These are phyloP conservation scores for Fusarium sp. DNA, from an alignment of 2,329 filamentous ascomycete genomes.

Conservation along the genomic window DNA sequence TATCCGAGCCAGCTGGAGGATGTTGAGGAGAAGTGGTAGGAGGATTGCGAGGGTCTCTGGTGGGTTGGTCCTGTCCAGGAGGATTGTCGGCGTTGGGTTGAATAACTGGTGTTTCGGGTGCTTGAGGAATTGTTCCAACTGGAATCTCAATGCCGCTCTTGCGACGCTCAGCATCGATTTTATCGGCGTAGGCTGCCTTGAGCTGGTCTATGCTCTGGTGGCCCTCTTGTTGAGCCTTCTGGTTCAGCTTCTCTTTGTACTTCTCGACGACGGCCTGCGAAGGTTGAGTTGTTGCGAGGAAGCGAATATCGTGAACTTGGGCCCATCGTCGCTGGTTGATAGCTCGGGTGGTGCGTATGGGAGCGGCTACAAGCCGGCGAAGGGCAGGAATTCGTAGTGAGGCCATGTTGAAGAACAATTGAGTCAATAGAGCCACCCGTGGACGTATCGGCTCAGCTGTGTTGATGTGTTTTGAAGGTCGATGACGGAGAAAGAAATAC, in stretches of 20 bases:
- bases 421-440: constrained; percentile 1
- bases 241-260: constrained; percentile 86
- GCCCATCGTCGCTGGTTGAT: constrained; percentile 83
- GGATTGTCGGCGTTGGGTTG: constrained; percentile 52
- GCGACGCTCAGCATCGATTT: constrained; percentile 78
- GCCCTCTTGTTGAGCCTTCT: constrained; percentile 82
- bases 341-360: constrained; percentile 49
- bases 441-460: constrained; percentile 12
- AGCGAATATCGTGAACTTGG: constrained; percentile 91
- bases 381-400: constrained; percentile 61
- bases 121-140: constrained; percentile 50
- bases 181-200: constrained; percentile 85
- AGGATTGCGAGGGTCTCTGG: constrained; percentile 22
- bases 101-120: constrained; percentile 51
- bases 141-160: constrained; percentile 68
- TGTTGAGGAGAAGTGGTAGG: constrained; percentile 18
- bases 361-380: constrained; percentile 57
- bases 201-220: constrained; percentile 77
- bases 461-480: constrained; percentile 3
- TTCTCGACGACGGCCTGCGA: constrained; percentile 79
- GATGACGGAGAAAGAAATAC: constrained; percentile 25
- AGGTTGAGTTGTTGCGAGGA: constrained; percentile 81
- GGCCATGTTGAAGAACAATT: constrained; percentile 55
- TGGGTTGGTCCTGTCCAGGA: constrained; percentile 39
- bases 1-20: constrained; percentile 36